phyloP scores from a whole-genome alignment of 768 basidiomycete species.

The Russula lepida region DNA sequence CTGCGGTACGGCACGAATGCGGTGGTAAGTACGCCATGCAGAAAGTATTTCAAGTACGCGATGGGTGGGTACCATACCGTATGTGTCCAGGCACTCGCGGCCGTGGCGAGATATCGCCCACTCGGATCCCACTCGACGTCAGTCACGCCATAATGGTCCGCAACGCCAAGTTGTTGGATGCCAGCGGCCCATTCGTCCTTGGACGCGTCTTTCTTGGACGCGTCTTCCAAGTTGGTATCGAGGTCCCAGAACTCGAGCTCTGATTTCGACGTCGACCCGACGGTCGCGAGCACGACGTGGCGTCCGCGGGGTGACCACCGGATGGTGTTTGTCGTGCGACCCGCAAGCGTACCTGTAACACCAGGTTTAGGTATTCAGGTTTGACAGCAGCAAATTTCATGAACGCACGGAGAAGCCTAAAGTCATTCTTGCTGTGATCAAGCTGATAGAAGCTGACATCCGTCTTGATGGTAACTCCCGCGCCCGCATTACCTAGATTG shows the following conservation, averaged over 20 bases:
- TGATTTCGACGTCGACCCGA: constrained; percentile 91
- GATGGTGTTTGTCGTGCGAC: constrained; percentile 86
- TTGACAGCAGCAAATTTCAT: neutral
- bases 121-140: constrained; percentile 98
- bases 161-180: constrained; percentile 76
- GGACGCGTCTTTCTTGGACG: constrained; percentile 36
- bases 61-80: constrained; percentile 46
- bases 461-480: constrained; percentile 92
- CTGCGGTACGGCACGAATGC: constrained; percentile 32
- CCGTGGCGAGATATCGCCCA: constrained; percentile 87
- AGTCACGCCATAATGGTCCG: constrained; percentile 95
- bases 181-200: constrained; percentile 78
- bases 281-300: constrained; percentile 91
- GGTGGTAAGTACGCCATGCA: neutral
- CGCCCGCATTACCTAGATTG: constrained; percentile 81
- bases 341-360: constrained; percentile 57
- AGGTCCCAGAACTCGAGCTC: constrained; percentile 99
- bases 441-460: constrained; percentile 95
- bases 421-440: constrained; percentile 88
- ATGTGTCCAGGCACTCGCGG: constrained; percentile 91
- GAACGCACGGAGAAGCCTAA: constrained; percentile 72
- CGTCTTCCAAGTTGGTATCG: constrained; percentile 70
- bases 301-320: constrained; percentile 96
- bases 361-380: neutral
- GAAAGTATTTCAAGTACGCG: neutral